Evolutionary conservation across 2,329 filamentous ascomycete species (phyloP).

Genomic region (Fusarium mundagurra): DNA sequence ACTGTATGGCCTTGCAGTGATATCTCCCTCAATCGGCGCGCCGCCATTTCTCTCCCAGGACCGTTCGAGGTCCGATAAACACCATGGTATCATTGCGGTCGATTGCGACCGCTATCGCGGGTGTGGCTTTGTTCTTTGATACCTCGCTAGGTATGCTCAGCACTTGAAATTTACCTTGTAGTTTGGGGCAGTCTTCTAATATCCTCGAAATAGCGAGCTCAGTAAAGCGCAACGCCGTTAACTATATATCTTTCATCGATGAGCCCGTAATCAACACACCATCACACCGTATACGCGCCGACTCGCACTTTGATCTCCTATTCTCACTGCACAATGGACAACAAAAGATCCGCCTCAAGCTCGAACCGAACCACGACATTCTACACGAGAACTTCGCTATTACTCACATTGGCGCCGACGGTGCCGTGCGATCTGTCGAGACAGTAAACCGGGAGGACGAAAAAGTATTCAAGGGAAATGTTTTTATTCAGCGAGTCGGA

Average conservation of each 20-base stretch:
- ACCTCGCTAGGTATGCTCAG: slow-evolving; percentile 46
- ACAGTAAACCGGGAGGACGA: slow-evolving; percentile 77
- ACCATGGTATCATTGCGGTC: slow-evolving; percentile 49
- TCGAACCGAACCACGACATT: slow-evolving; percentile 93
- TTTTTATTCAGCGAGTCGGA: slow-evolving; percentile 73
- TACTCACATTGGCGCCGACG: slow-evolving; percentile 76
- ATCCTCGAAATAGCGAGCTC: slow-evolving; percentile 68
- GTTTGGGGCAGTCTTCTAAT: slow-evolving; percentile 29
- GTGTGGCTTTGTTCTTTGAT: slow-evolving; percentile 46
- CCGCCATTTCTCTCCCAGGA: slow-evolving; percentile 23
- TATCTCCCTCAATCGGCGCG: slow-evolving; percentile 15
- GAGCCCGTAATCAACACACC: slow-evolving; percentile 81
- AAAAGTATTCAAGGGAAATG: slow-evolving; percentile 83
- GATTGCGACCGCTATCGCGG: slow-evolving; percentile 45
- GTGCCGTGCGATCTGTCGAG: slow-evolving; percentile 72
- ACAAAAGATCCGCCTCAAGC: slow-evolving; percentile 78
- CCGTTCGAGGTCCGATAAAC: slow-evolving; percentile 32
- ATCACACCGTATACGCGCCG: slow-evolving; percentile 79
- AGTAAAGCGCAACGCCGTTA: slow-evolving; percentile 78
- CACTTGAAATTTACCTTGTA: background rate
- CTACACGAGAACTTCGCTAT: slow-evolving; percentile 80
- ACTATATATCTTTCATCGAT: slow-evolving; percentile 76
- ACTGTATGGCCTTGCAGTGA: slow-evolving; percentile 37
- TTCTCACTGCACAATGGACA: slow-evolving; percentile 76
- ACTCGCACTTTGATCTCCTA: slow-evolving; percentile 84